Conservation (phyloP, 2,329 filamentous ascomycete species). For the Aspergillus fischeri region DNA sequence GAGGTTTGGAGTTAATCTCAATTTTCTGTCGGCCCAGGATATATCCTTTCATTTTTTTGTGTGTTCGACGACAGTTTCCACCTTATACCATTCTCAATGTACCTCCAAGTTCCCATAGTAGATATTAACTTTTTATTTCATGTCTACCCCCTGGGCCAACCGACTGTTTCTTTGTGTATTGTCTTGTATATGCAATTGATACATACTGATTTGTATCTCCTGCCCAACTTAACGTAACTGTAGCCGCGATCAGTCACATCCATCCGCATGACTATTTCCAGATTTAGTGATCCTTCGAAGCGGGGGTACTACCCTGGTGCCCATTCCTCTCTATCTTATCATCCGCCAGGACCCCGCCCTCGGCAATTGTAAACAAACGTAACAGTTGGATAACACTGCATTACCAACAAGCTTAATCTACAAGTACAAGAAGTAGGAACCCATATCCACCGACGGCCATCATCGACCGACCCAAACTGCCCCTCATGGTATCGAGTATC, state of each 20-base stretch:
- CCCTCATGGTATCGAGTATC: too few species aligned
- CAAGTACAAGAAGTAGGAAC: neutral
- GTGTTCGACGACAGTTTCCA: neutral
- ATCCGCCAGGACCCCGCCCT: too few species aligned
- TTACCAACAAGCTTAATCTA: neutral
- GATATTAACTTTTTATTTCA: slow-evolving; percentile 17
- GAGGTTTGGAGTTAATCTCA: slow-evolving; percentile 15
- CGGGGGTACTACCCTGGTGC: too few species aligned
- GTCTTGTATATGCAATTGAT: slow-evolving; percentile 21
- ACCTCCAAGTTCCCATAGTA: slow-evolving; percentile 15
- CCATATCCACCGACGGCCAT: too few species aligned
- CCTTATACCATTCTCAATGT: slow-evolving; percentile 8
- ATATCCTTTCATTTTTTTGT: slow-evolving; percentile 6
- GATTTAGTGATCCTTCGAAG: too few species aligned
- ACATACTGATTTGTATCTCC: slow-evolving; percentile 4
- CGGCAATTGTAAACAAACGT: neutral
- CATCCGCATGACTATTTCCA: neutral
- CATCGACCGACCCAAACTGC: neutral
- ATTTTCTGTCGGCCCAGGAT: slow-evolving; percentile 7
- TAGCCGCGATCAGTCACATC: neutral
- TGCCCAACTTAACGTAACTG: slow-evolving; percentile 8
- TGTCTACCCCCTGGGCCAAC: slow-evolving; percentile 25
- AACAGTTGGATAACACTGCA: neutral
- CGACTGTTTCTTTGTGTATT: slow-evolving; percentile 19
- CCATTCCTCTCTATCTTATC: too few species aligned